Evolutionary conservation across 148 eudicot genomes (phyloP).

Genomic region (Camellia granthamiana): DNA sequence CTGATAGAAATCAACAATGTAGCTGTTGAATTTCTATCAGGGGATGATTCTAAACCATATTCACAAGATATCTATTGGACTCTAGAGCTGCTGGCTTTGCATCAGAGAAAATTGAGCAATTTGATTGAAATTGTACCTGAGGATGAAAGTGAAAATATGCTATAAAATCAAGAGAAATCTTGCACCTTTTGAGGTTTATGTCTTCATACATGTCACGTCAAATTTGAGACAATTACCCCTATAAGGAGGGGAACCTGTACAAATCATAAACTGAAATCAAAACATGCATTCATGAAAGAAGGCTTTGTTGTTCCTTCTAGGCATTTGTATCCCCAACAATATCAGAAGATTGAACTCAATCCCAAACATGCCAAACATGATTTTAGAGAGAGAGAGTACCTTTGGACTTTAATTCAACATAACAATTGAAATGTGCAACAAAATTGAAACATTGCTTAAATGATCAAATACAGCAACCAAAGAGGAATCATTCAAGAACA

Average conservation of each 20-base stretch:
- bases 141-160: constrained; percentile 4
- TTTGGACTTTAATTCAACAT: not conserved
- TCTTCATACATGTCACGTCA: not conserved
- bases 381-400: not conserved
- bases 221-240: not conserved
- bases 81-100: constrained; percentile 25
- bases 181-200: not conserved
- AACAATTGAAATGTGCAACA: not conserved
- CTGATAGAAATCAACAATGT: constrained; percentile 26
- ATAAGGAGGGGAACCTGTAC: not conserved
- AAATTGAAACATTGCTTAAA: not conserved
- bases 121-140: not conserved
- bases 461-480: not conserved
- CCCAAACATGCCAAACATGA: not conserved
- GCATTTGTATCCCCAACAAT: too few species aligned
- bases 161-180: not conserved
- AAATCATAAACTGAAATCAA: not conserved
- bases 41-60: constrained; percentile 19
- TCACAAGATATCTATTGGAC: constrained; percentile 19
- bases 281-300: not conserved
- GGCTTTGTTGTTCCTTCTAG: too few species aligned
- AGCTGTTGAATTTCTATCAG: constrained; percentile 24
- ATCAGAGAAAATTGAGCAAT: constrained; percentile 14
- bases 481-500: not conserved
- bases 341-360: too few species aligned